A percentile compares a stretch with the other conserved stretches of the same genome.
phyloP scores from a whole-genome alignment of 192 early-diverging fungal genomes.

The Coemansia sp. region DNA sequence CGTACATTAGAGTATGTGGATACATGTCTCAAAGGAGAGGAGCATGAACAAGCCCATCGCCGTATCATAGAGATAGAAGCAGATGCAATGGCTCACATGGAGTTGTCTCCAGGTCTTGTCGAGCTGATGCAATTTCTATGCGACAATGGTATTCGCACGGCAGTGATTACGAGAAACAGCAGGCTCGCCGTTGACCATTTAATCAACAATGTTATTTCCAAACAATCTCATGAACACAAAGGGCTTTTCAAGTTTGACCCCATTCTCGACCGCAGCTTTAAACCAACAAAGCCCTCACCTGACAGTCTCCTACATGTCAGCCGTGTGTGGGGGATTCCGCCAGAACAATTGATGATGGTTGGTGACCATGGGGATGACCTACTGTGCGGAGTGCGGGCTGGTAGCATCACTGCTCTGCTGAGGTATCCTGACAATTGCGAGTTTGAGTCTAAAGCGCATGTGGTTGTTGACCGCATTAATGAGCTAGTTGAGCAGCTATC shows the following conservation, averaged over 20 bases:
- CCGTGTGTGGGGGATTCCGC: conserved; percentile 40
- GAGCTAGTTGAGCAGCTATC: conserved; percentile 21
- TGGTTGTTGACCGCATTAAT: conserved; percentile 47
- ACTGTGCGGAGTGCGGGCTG: conserved; percentile 50
- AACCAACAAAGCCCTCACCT: conserved; percentile 52
- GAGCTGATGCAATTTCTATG: conserved; percentile 42
- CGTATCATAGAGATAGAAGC: conserved; percentile 46
- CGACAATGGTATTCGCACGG: conserved; percentile 33
- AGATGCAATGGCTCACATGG: conserved; percentile 46
- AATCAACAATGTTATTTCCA: conserved; percentile 36
- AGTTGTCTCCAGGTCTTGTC: conserved; percentile 45
- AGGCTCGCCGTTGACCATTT: conserved; percentile 45
- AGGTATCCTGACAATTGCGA: conserved; percentile 32
- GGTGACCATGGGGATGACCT: conserved; percentile 57
- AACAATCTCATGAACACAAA: conserved; percentile 24
- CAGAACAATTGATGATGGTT: conserved; percentile 55
- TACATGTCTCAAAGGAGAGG: conserved; percentile 26
- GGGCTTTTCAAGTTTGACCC: conserved; percentile 48
- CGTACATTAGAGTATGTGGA: conserved; percentile 47
- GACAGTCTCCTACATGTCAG: conserved; percentile 45
- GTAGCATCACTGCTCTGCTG: conserved; percentile 47
- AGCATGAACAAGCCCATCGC: conserved; percentile 25
- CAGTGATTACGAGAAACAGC: conserved; percentile 56
- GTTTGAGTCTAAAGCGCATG: conserved; percentile 39
- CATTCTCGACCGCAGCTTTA: conserved; percentile 49